Base-by-base conservation (phyloP, 2,329 filamentous ascomycete genomes). In the Aspergillus arachidicola region DNA sequence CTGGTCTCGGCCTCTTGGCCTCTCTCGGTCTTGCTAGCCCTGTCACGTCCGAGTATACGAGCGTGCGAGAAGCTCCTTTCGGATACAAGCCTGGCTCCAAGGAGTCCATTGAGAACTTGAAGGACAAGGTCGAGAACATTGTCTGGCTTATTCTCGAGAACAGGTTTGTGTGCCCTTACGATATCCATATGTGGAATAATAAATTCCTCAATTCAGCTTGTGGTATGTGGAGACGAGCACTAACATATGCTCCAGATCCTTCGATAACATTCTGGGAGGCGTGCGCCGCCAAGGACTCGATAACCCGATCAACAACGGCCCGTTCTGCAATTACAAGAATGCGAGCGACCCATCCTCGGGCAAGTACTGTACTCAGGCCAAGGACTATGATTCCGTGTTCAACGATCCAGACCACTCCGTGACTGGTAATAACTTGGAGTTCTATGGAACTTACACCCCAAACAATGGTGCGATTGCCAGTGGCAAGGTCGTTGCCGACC, bases 241-340 rank as follows among this genome's bases (percentile, higher is more conserved):
- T 50, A 50, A 50, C 12, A 36, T 14, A 21, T 36, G 6, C 9
- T 26, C 10, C 2, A 55, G 51, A 26, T 81, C 80, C 0, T 69
- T 81, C 28, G 80, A 82, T 68, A 82, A 81, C 68, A 64, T 82
- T 9, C 69, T 81, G 6, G 80, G 80, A 60, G 80, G 79, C 10
- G 77, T 80, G 70, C 78, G 66, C 16, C 65, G 73, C 19, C 62
- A 69, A 16, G 79, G 79, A 30, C 66, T 81, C 2, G 77, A 81
- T 48, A 82, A 82, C 66, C 77, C 78, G 9, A 73, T 79, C 67
- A 77, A 80, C 64, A 79, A 74, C 50, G 79, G 79, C 0, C 78
- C 78, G 6, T 81, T 69, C 70, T 81, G 79, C 73, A 81, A 81
- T 64, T 78, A 77, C 3, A 71, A 72, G 58, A 78, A 81, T 66